Conservation (phyloP, 2,329 filamentous ascomycete species). For the Aschersonia sp. region DNA sequence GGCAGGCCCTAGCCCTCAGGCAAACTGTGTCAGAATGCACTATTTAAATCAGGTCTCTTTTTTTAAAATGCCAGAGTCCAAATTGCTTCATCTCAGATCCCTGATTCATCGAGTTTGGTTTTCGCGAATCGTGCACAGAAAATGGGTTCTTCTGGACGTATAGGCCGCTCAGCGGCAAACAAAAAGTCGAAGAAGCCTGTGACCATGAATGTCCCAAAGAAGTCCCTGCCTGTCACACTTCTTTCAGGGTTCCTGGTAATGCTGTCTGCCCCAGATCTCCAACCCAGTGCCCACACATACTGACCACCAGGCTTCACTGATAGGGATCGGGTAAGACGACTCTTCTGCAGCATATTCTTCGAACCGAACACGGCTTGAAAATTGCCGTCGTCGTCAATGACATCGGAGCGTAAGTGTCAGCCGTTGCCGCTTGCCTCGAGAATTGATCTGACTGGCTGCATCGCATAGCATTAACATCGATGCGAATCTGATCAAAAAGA, state of each 20-base stretch:
- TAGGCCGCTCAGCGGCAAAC: not conserved
- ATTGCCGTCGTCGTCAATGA: conserved; percentile 65
- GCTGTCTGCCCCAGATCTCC: not conserved
- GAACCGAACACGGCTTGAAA: conserved; percentile 48
- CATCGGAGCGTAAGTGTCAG: conserved; percentile 37
- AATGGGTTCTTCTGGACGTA: conserved; percentile 1
- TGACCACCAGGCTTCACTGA: not conserved
- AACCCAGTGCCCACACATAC: no score
- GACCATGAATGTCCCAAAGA: conserved; percentile 5
- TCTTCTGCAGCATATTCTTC: conserved; percentile 52
- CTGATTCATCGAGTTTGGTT: no score
- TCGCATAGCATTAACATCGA: conserved; percentile 44
- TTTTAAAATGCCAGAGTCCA: not conserved
- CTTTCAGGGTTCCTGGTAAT: conserved; percentile 19
- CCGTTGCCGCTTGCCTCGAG: no score
- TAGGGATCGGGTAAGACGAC: conserved; percentile 60
- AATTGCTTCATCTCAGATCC: not conserved
- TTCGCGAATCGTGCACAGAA: not conserved
- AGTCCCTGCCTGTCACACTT: conserved; percentile 17
- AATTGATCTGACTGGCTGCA: not conserved
- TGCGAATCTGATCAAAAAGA: conserved; percentile 42
- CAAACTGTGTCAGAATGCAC: not conserved
- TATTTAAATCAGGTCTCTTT: not conserved
- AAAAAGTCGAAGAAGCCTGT: conserved; percentile 1
- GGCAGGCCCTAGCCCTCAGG: not conserved